phyloP scores from a whole-genome alignment of 2,329 filamentous ascomycete genomes.

The Fusarium burgessii region DNA sequence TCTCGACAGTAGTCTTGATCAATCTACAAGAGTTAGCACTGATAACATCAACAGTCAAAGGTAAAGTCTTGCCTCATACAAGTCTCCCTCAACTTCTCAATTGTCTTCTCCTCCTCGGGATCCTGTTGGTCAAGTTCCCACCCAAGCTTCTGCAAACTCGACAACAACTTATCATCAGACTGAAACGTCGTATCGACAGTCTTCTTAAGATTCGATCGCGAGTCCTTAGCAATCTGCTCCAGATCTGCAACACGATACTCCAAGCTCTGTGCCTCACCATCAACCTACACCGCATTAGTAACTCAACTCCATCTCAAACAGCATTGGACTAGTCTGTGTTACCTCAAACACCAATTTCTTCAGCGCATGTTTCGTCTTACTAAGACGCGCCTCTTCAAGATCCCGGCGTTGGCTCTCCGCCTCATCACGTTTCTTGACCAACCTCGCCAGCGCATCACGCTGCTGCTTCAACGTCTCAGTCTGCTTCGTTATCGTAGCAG shows the following conservation, averaged over 20 bases:
- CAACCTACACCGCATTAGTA: conserved; percentile 54
- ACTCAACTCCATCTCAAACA: neutral
- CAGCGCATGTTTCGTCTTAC: conserved; percentile 53
- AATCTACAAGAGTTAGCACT: conserved; percentile 50
- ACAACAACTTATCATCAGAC: conserved; percentile 74
- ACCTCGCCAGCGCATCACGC: conserved; percentile 67
- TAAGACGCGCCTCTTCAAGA: conserved; percentile 46
- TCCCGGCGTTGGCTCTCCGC: conserved; percentile 46
- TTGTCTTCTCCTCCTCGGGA: conserved; percentile 63
- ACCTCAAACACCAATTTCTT: conserved; percentile 59
- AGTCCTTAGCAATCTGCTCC: conserved; percentile 62
- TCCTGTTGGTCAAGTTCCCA: conserved; percentile 68
- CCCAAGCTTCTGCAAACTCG: conserved; percentile 74
- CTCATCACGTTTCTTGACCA: conserved; percentile 58
- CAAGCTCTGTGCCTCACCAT: conserved; percentile 61
- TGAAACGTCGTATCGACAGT: conserved; percentile 63
- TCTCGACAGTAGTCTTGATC: conserved; percentile 69
- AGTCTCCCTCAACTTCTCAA: conserved; percentile 69
- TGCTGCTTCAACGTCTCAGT: conserved; percentile 71
- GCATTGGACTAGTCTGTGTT: conserved; percentile 4
- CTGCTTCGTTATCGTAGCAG: conserved; percentile 72
- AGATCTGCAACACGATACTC: conserved; percentile 61
- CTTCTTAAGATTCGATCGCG: conserved; percentile 59
- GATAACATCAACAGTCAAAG: neutral
- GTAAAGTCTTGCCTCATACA: conserved; percentile 61